Percentiles rank a stretch among this genome's conserved stretches.
Conservation (phyloP, 257 asterid species). For the Solanum medicagineum region DNA sequence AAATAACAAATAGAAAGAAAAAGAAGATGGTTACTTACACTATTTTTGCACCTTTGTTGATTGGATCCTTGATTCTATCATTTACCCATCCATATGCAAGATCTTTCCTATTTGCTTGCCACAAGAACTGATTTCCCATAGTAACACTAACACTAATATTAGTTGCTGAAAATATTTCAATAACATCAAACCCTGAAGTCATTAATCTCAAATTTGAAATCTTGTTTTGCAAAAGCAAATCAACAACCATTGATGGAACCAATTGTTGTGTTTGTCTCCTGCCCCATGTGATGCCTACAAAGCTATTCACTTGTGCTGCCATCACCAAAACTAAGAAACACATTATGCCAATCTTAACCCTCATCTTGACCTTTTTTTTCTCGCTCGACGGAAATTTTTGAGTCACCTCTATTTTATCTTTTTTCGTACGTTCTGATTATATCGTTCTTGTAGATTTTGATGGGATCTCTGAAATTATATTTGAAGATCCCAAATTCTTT, state of each 20-base stretch:
- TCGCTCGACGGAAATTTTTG: background rate
- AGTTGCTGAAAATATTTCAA: constrained; percentile 2
- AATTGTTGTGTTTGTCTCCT: constrained; percentile 13
- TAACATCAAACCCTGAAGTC: constrained; percentile 2
- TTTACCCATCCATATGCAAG: background rate
- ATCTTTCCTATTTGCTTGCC: background rate
- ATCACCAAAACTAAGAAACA: background rate
- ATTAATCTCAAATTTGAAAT: constrained; percentile 6
- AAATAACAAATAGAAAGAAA: no score
- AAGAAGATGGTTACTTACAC: background rate
- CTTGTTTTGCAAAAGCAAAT: constrained; percentile 12
- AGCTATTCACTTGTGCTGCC: background rate
- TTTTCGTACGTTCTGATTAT: no score
- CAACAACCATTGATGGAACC: constrained; percentile 32
- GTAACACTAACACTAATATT: background rate
- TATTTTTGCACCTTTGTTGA: background rate
- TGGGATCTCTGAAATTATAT: background rate
- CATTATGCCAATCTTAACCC: background rate
- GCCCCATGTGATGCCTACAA: constrained; percentile 24
- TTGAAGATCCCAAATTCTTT: background rate
- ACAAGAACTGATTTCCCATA: background rate
- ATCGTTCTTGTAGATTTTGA: background rate
- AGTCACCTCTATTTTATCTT: background rate
- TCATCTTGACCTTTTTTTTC: background rate
- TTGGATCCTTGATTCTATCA: background rate